Evolutionary conservation across 805 yeast species (phyloP), one percentile per base, ranked within the genome.

Genomic region (Tetrapisispora fleetii): DNA sequence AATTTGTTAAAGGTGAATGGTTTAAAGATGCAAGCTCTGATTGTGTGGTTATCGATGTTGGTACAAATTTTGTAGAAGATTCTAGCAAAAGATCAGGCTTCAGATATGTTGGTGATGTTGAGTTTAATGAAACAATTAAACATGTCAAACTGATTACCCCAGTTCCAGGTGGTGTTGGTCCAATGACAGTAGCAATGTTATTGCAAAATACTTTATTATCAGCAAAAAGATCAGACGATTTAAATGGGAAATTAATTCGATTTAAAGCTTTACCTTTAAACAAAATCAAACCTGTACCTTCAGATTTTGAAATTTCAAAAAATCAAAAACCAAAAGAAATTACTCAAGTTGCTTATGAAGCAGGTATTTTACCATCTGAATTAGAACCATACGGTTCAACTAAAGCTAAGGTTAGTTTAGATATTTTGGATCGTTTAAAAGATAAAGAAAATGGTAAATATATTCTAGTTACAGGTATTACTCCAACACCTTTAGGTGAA

Each of bases 101-200:
- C 55, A 77, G 78, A 63, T 73, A 84, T 67, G 89, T 83, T 47
- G 95, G 95, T 51, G 95, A 85, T 62, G 87, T 80, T 49, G 87
- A 83, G 49, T 83, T 73, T 54, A 79, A 74, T 43, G 67, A 75
- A 36, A 79, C 82, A 48, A 49, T 53, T 11, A 55, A 63, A 37
- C 50, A 58, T 36, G 64, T 68, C 37, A 67, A 70, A 46, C 73
- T 75, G 57, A 72, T 85, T 54, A 85, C 95, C n/a, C 95, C 95
- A 10, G 95, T 85, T 50, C 95, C 95, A 46, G 95, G 95, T 64
- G 95, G 95, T 55, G 95, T 85, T 54, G 95, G 95, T 46, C 95
- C 95, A 62, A 85, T 85, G 95, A 85, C 95, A 14, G 91, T 85
- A 42, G 93, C 93, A 27, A 81, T 82, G 79, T 71, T 85, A 49